Percentiles rank a stretch among this genome's conserved stretches.
These are phyloP conservation scores for Saposhnikovia divaricata DNA, from an alignment of 129 eudicot genomes.

Conservation along the genomic window DNA sequence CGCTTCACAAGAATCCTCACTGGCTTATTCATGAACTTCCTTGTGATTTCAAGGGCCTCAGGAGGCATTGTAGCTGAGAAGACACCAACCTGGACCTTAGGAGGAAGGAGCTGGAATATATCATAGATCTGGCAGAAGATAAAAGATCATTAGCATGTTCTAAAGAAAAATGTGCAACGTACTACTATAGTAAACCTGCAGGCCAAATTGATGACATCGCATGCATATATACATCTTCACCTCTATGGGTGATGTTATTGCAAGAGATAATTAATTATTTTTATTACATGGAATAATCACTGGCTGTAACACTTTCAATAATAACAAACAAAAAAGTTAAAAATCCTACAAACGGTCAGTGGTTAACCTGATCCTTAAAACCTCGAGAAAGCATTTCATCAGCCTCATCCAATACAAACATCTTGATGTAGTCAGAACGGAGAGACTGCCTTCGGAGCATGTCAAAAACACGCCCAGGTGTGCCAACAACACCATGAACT, in stretches of 20 bases:
- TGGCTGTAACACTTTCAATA: neutral
- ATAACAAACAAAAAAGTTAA: neutral
- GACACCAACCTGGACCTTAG: conserved; percentile 52
- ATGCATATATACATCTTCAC: neutral
- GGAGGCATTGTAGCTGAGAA: conserved; percentile 58
- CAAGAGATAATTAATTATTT: neutral
- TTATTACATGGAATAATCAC: neutral
- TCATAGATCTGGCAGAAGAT: conserved; percentile 36
- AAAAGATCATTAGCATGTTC: neutral
- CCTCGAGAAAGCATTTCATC: conserved; percentile 61
- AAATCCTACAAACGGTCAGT: neutral
- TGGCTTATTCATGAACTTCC: conserved; percentile 51
- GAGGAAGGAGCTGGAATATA: conserved; percentile 44
- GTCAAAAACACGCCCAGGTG: conserved; percentile 55
- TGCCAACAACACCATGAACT: conserved; percentile 51
- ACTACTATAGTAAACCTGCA: neutral
- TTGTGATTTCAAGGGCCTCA: conserved; percentile 38
- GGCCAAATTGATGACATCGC: neutral
- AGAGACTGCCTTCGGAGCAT: conserved; percentile 53
- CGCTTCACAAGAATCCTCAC: conserved; percentile 47
- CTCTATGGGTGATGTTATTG: neutral
- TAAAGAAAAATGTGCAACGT: neutral
- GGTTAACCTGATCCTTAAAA: conserved; percentile 48
- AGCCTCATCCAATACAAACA: conserved; percentile 57
- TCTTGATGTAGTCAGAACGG: conserved; percentile 48